These are phyloP conservation scores for Chrysanthemum lavandulifolium DNA, from an alignment of 129 eudicot genomes.

Conservation along the genomic window DNA sequence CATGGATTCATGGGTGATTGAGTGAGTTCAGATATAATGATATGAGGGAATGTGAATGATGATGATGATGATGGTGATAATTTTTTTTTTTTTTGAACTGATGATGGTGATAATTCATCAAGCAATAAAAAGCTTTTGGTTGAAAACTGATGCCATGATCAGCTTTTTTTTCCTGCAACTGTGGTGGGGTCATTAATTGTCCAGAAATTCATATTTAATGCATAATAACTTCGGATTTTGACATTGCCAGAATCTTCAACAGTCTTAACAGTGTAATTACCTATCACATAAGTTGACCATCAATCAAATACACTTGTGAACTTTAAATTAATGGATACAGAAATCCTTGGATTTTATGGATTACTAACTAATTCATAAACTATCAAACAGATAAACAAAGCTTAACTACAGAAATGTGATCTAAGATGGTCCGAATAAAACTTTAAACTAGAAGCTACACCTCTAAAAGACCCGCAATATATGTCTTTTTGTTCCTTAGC, in stretches of 20 bases:
- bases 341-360: constrained; percentile 17
- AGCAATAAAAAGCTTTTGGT: constrained; percentile 26
- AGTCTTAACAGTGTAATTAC: neutral
- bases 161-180: constrained; percentile 17
- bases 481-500: constrained; percentile 9
- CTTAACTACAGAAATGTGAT: constrained; percentile 13
- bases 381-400: neutral
- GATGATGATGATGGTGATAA: constrained; percentile 10
- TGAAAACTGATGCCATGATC: constrained; percentile 13
- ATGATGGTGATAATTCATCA: constrained; percentile 23
- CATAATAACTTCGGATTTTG: neutral
- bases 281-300: neutral
- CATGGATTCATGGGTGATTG: neutral
- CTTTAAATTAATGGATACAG: constrained; percentile 5
- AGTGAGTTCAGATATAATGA: constrained; percentile 25
- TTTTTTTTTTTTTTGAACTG: no score
- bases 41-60: constrained; percentile 29
- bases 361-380: neutral
- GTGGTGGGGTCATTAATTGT: constrained; percentile 21
- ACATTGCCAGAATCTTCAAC: constrained; percentile 7
- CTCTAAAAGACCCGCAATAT: constrained; percentile 10
- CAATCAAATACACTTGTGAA: neutral
- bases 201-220: neutral
- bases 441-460: neutral
- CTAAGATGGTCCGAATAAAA: neutral